These are phyloP conservation scores for Euphorbia lathyris DNA, from an alignment of 345 rosid species.

Conservation along the genomic window DNA sequence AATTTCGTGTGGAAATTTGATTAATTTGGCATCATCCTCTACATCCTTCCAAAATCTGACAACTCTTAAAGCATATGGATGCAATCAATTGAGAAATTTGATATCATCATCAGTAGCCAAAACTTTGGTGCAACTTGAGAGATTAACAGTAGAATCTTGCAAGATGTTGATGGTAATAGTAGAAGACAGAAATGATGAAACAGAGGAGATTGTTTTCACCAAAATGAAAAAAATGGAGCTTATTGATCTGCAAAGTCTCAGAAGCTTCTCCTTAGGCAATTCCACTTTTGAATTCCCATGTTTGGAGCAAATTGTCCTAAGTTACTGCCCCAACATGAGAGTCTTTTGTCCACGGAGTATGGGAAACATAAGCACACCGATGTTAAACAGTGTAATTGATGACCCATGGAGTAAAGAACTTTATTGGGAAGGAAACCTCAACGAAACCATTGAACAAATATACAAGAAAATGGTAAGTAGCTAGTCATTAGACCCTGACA, in stretches of 20 bases:
- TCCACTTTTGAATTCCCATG: background rate
- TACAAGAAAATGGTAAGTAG: too few species aligned
- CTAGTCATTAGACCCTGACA: too few species aligned
- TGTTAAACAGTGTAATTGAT: too few species aligned
- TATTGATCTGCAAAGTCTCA: background rate
- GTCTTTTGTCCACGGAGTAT: background rate
- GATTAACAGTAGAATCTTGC: background rate
- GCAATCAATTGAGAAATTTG: background rate
- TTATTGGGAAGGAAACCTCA: too few species aligned
- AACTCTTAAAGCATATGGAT: background rate
- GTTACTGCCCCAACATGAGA: background rate
- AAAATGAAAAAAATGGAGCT: background rate
- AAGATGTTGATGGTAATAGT: background rate
- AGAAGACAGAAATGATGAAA: background rate
- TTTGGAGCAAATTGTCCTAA: background rate
- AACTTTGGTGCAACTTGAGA: background rate
- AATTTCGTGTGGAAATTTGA: background rate
- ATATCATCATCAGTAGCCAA: background rate
- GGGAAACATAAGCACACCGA: too few species aligned
- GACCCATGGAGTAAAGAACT: too few species aligned
- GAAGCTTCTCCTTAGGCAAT: background rate
- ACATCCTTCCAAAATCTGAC: background rate
- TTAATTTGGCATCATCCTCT: background rate
- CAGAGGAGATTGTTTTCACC: background rate
- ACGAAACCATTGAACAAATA: too few species aligned